Percentiles rank a stretch among this genome's conserved stretches.
These are phyloP conservation scores for Aspergillus eucalypticola DNA, from an alignment of 2,329 filamentous ascomycete genomes.

Conservation along the genomic window DNA sequence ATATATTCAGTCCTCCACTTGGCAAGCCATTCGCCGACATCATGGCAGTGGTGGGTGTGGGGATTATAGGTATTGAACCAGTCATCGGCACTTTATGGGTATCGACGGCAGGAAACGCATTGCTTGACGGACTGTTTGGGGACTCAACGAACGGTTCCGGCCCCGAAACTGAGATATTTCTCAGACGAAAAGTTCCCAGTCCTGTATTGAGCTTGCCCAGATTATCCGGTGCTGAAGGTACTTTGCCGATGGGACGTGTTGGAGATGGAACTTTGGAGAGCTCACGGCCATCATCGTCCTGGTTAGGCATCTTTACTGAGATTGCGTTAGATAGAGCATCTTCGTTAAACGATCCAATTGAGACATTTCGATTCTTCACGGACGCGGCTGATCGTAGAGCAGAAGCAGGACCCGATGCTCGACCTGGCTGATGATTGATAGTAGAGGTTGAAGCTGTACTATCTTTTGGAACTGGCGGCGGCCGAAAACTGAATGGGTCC, in stretches of 20 bases:
- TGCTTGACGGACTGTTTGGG: constrained; percentile 72
- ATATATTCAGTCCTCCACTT: constrained; percentile 72
- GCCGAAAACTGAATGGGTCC: constrained; percentile 23
- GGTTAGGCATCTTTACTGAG: constrained; percentile 42
- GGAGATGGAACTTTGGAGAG: constrained; percentile 37
- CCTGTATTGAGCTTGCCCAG: constrained; percentile 71
- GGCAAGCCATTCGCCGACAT: constrained; percentile 60
- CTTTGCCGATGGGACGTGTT: constrained; percentile 39
- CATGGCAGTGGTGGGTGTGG: constrained; percentile 66
- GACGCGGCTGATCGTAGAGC: constrained; percentile 22
- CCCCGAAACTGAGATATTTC: constrained; percentile 69
- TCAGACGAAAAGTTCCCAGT: constrained; percentile 68
- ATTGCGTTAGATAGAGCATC: constrained; percentile 44
- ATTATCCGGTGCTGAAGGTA: constrained; percentile 42
- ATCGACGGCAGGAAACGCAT: constrained; percentile 59
- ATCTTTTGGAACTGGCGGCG: constrained; percentile 33
- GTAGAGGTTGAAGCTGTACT: constrained; percentile 23
- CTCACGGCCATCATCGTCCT: constrained; percentile 32
- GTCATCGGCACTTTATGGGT: constrained; percentile 50
- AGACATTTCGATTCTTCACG: constrained; percentile 33
- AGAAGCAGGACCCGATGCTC: constrained; percentile 14
- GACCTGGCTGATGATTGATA: constrained; percentile 17
- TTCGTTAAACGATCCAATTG: constrained; percentile 38
- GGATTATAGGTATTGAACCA: constrained; percentile 60
- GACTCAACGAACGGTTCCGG: constrained; percentile 66